Evolutionary conservation across 2,329 filamentous ascomycete genomes (phyloP).

Genomic region (Chalaropsis thielavioides): DNA sequence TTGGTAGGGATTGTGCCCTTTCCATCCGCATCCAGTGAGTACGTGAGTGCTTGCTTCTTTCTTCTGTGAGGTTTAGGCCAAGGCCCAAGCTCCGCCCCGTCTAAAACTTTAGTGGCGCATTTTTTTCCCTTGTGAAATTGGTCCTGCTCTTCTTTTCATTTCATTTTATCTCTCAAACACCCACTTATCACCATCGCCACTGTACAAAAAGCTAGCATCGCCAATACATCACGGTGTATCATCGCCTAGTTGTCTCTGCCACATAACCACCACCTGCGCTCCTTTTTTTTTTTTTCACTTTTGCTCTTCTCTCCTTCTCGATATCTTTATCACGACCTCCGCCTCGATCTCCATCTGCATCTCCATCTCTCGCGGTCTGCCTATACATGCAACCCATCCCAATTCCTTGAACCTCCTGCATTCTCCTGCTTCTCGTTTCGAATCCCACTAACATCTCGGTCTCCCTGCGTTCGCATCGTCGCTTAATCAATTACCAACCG

Average conservation of each 20-base stretch:
- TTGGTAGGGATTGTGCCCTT: background rate
- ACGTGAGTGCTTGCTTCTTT: background rate
- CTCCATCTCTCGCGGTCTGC: background rate
- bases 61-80: background rate
- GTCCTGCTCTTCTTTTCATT: background rate
- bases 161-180: background rate
- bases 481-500: background rate
- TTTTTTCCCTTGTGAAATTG: background rate
- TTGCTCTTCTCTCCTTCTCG: background rate
- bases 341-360: background rate
- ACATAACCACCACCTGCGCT: background rate
- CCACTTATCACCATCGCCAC: background rate
- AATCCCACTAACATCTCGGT: background rate
- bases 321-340: background rate
- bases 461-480: conserved; percentile 4
- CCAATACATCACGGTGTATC: background rate
- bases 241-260: background rate
- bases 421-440: conserved; percentile 2
- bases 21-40: background rate
- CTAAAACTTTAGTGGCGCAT: conserved; percentile 3
- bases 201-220: background rate
- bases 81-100: conserved; percentile 5
- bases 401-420: background rate
- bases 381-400: background rate
- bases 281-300: background rate